Conservation (phyloP, 2,329 filamentous ascomycete genomes). For the Penicillium olsonii region DNA sequence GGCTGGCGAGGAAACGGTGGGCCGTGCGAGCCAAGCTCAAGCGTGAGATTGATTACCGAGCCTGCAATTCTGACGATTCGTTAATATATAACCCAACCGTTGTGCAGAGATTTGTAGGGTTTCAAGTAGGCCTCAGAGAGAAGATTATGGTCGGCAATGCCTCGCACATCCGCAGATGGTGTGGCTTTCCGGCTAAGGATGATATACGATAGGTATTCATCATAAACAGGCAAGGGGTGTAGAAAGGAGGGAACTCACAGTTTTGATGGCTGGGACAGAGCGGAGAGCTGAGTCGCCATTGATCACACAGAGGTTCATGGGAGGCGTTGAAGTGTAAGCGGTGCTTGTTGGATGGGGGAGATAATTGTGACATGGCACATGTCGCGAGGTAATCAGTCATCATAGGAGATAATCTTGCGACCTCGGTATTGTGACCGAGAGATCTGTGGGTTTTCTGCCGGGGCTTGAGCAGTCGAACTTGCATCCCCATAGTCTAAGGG, state of each 20-base stretch:
- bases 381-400: conserved; percentile 28
- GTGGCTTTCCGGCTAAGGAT: conserved; percentile 85
- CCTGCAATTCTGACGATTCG: not conserved
- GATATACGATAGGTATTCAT: conserved; percentile 87
- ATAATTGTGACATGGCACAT: not conserved
- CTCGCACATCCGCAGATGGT: conserved; percentile 42
- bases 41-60: not conserved
- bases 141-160: conserved; percentile 49
- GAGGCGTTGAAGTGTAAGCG: not conserved
- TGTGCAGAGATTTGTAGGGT: not conserved
- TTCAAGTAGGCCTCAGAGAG: conserved; percentile 39
- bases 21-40: not conserved
- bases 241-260: conserved; percentile 15
- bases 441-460: not conserved
- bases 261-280: not conserved
- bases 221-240: conserved; percentile 51
- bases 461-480: not conserved
- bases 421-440: conserved; percentile 21
- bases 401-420: conserved; percentile 40
- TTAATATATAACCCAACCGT: not conserved
- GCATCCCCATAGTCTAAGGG: conserved; percentile 51
- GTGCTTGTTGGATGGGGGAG: not conserved
- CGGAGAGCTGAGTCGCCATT: not conserved
- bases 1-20: not conserved
- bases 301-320: not conserved